Evolutionary conservation across 78 protist genomes (phyloP).

Genomic region (Dictyostelium brefeldianum): DNA sequence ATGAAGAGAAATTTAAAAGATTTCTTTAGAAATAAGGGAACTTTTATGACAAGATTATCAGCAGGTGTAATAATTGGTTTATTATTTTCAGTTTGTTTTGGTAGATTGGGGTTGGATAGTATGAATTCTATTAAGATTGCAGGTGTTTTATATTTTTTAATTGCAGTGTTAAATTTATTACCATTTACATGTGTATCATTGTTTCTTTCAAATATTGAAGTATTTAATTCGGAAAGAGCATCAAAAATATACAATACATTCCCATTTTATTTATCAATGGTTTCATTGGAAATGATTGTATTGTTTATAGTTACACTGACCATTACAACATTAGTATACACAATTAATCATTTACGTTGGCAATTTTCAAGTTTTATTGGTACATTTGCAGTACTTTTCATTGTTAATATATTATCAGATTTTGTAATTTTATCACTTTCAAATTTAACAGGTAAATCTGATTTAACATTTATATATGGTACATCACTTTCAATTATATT

Average conservation of each 20-base stretch:
- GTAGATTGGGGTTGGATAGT: background rate
- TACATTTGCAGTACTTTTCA: slow-evolving; percentile 2
- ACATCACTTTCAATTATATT: slow-evolving; percentile 34
- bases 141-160: slow-evolving; percentile 45
- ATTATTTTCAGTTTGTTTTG: slow-evolving; percentile 62
- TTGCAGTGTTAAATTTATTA: slow-evolving; percentile 1
- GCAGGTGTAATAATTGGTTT: slow-evolving; percentile 35
- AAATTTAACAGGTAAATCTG: slow-evolving; percentile 31
- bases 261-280: slow-evolving; percentile 44
- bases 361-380: slow-evolving; percentile 18
- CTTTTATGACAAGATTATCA: background rate
- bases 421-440: slow-evolving; percentile 23
- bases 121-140: slow-evolving; percentile 23
- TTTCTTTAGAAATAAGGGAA: slow-evolving; percentile 22
- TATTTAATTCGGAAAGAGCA: slow-evolving; percentile 67
- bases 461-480: slow-evolving; percentile 52
- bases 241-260: slow-evolving; percentile 53
- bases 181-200: slow-evolving; percentile 42
- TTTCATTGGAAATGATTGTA: slow-evolving; percentile 17
- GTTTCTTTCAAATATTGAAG: slow-evolving; percentile 28
- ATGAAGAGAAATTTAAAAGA: slow-evolving; percentile 16
- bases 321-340: background rate
- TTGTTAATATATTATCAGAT: slow-evolving; percentile 30
- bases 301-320: slow-evolving; percentile 5
- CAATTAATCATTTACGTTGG: slow-evolving; percentile 28